Evolutionary conservation across 108 stramenopile species (phyloP).

Genomic region (Skeletonema potamos): DNA sequence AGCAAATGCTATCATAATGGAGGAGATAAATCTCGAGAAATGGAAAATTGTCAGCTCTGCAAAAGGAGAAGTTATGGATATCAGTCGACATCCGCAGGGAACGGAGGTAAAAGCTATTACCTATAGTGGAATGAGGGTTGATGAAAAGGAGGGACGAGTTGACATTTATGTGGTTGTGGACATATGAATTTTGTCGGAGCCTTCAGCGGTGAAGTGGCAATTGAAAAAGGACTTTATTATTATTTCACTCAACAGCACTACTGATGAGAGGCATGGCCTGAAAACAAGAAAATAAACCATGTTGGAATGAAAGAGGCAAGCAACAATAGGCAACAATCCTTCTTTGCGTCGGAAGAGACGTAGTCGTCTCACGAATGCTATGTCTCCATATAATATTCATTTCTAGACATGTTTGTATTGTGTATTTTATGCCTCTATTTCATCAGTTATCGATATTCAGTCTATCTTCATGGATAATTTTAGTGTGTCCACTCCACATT

Average conservation of each 20-base stretch:
- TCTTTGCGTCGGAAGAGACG: too few species aligned
- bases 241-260: too few species aligned
- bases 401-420: too few species aligned
- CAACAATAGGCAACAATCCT: too few species aligned
- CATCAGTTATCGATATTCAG: neutral
- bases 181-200: conserved; percentile 14
- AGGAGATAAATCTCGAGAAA: conserved; percentile 2
- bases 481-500: neutral
- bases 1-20: conserved; percentile 26
- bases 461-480: neutral
- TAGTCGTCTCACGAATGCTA: too few species aligned
- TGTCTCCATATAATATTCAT: too few species aligned
- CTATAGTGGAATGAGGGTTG: conserved; percentile 70
- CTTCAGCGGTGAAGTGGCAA: neutral
- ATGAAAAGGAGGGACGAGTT: conserved; percentile 22
- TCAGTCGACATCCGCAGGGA: conserved; percentile 67
- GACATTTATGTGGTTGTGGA: conserved; percentile 53
- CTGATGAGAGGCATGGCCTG: too few species aligned
- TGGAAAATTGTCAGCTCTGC: conserved; percentile 29
- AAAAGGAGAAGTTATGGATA: conserved; percentile 37
- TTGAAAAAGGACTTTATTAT: too few species aligned
- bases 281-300: too few species aligned
- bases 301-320: too few species aligned
- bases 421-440: neutral
- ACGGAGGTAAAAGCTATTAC: conserved; percentile 85